Conservation (phyloP, 2,329 filamentous ascomycete genomes). For the Pseudomassariella vexata region DNA sequence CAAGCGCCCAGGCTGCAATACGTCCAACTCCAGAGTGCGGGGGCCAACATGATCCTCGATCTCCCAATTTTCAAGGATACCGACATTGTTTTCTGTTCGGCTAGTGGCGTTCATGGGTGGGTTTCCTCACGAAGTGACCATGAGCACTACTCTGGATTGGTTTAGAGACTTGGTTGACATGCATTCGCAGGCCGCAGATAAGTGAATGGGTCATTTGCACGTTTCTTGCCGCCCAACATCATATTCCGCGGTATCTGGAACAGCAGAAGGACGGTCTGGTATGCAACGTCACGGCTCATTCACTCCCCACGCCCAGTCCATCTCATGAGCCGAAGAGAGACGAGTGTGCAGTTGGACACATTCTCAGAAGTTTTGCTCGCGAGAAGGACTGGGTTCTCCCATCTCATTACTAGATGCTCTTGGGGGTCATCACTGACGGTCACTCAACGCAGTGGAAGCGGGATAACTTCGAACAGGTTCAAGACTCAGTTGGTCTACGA, state of each 20-base stretch:
- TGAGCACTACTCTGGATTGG: neutral
- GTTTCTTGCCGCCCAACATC: conserved; percentile 43
- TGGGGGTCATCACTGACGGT: too few species aligned
- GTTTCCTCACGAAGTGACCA: conserved; percentile 11
- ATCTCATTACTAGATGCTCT: too few species aligned
- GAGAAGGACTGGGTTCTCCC: too few species aligned
- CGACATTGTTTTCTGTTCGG: conserved; percentile 45
- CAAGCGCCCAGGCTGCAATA: conserved; percentile 42
- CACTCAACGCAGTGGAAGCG: too few species aligned
- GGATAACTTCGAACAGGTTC: conserved; percentile 37
- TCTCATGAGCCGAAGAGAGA: too few species aligned
- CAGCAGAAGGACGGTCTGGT: conserved; percentile 4
- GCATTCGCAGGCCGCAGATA: conserved; percentile 44
- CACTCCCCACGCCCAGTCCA: too few species aligned
- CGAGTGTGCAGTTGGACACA: too few species aligned
- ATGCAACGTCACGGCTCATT: too few species aligned
- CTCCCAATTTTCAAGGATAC: conserved; percentile 44
- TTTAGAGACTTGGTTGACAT: neutral
- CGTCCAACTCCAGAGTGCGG: conserved; percentile 49
- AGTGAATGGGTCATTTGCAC: conserved; percentile 51
- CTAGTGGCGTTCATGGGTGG: conserved; percentile 53
- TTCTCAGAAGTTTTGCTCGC: too few species aligned
- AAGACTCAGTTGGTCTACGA: conserved; percentile 41
- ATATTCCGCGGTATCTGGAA: conserved; percentile 6
- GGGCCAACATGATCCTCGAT: conserved; percentile 42